Evolutionary conservation across 2,329 filamentous ascomycete species (phyloP).

Genomic region (Simplicillium aogashimaense): DNA sequence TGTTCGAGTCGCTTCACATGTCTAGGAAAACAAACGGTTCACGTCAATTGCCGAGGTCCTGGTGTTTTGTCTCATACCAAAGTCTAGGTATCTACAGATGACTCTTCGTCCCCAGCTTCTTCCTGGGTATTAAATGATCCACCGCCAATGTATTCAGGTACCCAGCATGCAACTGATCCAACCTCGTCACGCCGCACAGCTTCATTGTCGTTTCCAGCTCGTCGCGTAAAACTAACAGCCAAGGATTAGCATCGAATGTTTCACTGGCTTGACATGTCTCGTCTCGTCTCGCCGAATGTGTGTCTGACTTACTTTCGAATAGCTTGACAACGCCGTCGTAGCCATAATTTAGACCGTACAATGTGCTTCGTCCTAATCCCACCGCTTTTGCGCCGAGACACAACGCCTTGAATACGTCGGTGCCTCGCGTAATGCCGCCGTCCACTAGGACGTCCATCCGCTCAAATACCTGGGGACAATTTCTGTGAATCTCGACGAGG

Average conservation of each 20-base stretch:
- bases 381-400: constrained; percentile 56
- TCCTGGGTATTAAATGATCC: constrained; percentile 28
- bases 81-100: too few relatives aligned
- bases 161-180: constrained; percentile 51
- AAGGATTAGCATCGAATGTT: background rate
- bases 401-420: constrained; percentile 58
- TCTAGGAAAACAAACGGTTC: too few relatives aligned
- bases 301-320: constrained; percentile 35
- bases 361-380: constrained; percentile 50
- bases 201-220: constrained; percentile 59
- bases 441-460: constrained; percentile 54
- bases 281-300: background rate
- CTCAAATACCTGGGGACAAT: constrained; percentile 50
- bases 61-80: too few relatives aligned
- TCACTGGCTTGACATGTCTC: too few relatives aligned
- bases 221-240: constrained; percentile 30
- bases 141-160: constrained; percentile 45
- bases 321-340: constrained; percentile 44
- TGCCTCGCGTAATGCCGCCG: constrained; percentile 54
- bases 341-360: constrained; percentile 53
- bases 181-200: constrained; percentile 51
- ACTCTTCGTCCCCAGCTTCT: too few relatives aligned
- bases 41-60: too few relatives aligned
- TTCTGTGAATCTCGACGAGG: constrained; percentile 52
- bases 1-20: too few relatives aligned